These are phyloP conservation scores for Lecanicillium sp. DNA, from an alignment of 2,329 filamentous ascomycete genomes.

Conservation along the genomic window DNA sequence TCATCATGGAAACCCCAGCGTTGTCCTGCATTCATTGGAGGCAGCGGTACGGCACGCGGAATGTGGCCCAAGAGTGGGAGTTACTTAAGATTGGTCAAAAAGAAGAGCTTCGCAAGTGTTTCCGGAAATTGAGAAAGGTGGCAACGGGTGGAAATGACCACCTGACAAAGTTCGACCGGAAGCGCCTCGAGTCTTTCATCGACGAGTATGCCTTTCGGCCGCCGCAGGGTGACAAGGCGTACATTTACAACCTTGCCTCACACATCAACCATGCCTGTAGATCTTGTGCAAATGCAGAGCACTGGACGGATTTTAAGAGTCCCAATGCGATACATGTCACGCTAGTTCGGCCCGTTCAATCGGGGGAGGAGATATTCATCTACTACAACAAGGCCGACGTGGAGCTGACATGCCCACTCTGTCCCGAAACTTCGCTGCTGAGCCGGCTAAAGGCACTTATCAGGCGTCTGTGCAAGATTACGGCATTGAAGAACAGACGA, in stretches of 20 bases:
- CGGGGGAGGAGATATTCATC: constrained; percentile 28
- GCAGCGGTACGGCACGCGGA: constrained; percentile 3
- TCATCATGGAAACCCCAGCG: constrained; percentile 14
- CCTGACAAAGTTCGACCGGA: constrained; percentile 4
- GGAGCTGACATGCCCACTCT: constrained; percentile 19
- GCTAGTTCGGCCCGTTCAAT: constrained; percentile 11
- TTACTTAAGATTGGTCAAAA: constrained; percentile 11
- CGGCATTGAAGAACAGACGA: not conserved
- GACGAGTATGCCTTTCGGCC: constrained; percentile 18
- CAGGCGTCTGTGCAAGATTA: not conserved
- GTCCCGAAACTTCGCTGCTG: not conserved
- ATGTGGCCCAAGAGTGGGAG: constrained; percentile 12
- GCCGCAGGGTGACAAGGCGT: not conserved
- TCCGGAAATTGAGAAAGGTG: constrained; percentile 12
- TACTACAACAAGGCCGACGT: constrained; percentile 22
- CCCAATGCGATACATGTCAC: constrained; percentile 14
- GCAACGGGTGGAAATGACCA: not conserved
- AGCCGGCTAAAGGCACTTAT: not conserved
- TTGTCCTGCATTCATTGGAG: constrained; percentile 12
- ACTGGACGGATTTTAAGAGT: constrained; percentile 4
- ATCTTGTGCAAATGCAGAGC: constrained; percentile 18
- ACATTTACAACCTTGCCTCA: constrained; percentile 14
- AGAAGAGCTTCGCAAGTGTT: not conserved
- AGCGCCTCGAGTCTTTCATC: constrained; percentile 14
- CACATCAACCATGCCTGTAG: constrained; percentile 27